These are phyloP conservation scores for Solioccasus polychromus DNA, from an alignment of 768 basidiomycete genomes.

Conservation along the genomic window DNA sequence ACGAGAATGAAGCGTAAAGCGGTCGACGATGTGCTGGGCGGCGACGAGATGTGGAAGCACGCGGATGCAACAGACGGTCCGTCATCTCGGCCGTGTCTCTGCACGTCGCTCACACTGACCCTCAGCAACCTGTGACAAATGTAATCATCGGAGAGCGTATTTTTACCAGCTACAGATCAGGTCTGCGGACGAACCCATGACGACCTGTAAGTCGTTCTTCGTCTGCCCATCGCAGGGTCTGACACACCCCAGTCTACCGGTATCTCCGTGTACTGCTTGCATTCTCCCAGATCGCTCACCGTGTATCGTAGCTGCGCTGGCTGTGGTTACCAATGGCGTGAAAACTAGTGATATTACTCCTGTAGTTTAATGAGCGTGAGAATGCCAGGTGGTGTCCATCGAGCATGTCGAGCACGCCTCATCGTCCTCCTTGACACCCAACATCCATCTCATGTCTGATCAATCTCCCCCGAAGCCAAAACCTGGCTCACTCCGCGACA, in stretches of 20 bases:
- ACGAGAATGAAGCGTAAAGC: slow-evolving; percentile 84
- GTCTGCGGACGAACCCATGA: slow-evolving; percentile 92
- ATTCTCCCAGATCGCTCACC: not conserved
- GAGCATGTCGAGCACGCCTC: slow-evolving; percentile 21
- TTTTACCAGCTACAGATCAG: slow-evolving; percentile 96
- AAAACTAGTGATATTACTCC: slow-evolving; percentile 42
- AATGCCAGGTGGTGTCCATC: slow-evolving; percentile 9
- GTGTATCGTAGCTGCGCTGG: slow-evolving; percentile 47
- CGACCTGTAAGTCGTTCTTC: slow-evolving; percentile 30
- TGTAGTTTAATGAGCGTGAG: slow-evolving; percentile 19
- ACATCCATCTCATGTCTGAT: slow-evolving; percentile 54
- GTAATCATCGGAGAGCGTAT: slow-evolving; percentile 83
- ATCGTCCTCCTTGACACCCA: slow-evolving; percentile 12
- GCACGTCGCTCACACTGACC: not conserved
- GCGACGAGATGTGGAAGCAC: slow-evolving; percentile 91
- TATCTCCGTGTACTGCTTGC: slow-evolving; percentile 17
- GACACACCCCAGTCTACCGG: slow-evolving; percentile 54
- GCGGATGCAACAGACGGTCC: slow-evolving; percentile 83
- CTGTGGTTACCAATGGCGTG: slow-evolving; percentile 69
- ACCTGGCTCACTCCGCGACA: slow-evolving; percentile 77
- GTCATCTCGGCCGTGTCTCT: slow-evolving; percentile 8
- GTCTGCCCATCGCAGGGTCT: slow-evolving; percentile 1
- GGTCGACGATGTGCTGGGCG: slow-evolving; percentile 94
- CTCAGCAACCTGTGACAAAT: slow-evolving; percentile 65
- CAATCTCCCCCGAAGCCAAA: slow-evolving; percentile 59